Percentiles rank a stretch among this genome's conserved stretches.
phyloP scores from a whole-genome alignment of 176 grass and related monocot genomes.

The Aegilops speltoides region DNA sequence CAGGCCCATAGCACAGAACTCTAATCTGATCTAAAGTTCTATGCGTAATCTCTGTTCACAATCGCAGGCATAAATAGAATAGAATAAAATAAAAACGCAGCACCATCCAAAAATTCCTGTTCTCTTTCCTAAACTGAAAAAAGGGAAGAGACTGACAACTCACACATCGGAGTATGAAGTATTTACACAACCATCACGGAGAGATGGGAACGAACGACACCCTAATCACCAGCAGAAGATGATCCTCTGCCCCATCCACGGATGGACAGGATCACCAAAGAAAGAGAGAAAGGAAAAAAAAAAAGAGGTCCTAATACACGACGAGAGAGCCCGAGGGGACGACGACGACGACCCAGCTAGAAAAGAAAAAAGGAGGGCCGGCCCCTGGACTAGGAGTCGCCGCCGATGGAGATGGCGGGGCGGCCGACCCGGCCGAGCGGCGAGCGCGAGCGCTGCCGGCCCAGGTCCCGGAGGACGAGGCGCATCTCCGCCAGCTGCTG shows the following conservation, averaged over 20 bases:
- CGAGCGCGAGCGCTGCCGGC: slow-evolving; percentile 43
- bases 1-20: neutral
- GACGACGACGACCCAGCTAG: neutral
- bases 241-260: neutral
- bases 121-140: neutral
- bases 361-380: no score
- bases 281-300: neutral
- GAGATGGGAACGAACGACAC: neutral
- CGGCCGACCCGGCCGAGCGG: slow-evolving; percentile 46
- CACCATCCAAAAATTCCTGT: neutral
- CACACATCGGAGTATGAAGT: neutral
- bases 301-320: neutral
- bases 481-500: slow-evolving; percentile 38
- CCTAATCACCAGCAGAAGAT: neutral
- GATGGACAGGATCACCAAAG: neutral
- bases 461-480: slow-evolving; percentile 30
- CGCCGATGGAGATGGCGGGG: slow-evolving; percentile 52
- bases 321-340: neutral
- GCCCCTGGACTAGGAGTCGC: slow-evolving; percentile 39
- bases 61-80: neutral
- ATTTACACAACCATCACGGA: neutral
- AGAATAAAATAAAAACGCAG: neutral
- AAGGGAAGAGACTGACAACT: neutral
- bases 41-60: neutral
- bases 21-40: neutral